These are phyloP conservation scores for Exophiala bonariae DNA, from an alignment of 2,329 filamentous ascomycete genomes.

Conservation along the genomic window DNA sequence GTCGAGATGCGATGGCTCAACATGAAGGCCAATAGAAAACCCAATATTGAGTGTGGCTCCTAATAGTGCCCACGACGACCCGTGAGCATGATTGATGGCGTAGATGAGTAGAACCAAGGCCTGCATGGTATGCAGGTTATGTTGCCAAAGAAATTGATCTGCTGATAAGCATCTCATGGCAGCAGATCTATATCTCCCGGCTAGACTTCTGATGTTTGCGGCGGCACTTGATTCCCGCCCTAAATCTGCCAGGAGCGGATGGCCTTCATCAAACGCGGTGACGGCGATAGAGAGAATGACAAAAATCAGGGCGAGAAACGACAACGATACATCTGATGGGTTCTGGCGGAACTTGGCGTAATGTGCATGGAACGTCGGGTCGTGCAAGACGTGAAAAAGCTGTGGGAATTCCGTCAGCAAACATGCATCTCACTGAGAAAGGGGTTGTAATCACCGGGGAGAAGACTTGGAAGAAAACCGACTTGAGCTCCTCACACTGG, in stretches of 20 bases:
- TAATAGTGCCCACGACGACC: constrained; percentile 40
- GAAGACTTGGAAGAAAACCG: constrained; percentile 39
- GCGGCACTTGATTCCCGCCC: constrained; percentile 37
- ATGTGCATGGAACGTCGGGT: constrained; percentile 41
- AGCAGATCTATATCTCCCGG: constrained; percentile 38
- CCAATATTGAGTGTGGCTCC: constrained; percentile 42
- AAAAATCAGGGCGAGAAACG: constrained; percentile 42
- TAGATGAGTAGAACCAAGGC: constrained; percentile 42
- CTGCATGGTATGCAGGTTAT: constrained; percentile 42
- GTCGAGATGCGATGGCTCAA: constrained; percentile 39
- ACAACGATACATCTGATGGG: constrained; percentile 35
- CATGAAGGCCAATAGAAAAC: constrained; percentile 43
- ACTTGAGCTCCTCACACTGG: constrained; percentile 39
- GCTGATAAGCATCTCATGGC: constrained; percentile 40
- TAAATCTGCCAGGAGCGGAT: constrained; percentile 38
- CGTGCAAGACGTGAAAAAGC: constrained; percentile 44
- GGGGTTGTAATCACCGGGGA: constrained; percentile 34
- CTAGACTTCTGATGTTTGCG: constrained; percentile 38
- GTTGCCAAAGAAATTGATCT: constrained; percentile 39
- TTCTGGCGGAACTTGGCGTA: constrained; percentile 40
- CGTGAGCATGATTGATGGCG: constrained; percentile 37
- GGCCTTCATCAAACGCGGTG: constrained; percentile 37
- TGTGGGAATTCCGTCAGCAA: constrained; percentile 10
- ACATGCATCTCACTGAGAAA: neutral
- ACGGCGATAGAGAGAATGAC: constrained; percentile 40